Conservation (phyloP, 148 eudicot genomes). For the Fagopyrum esculentum region DNA sequence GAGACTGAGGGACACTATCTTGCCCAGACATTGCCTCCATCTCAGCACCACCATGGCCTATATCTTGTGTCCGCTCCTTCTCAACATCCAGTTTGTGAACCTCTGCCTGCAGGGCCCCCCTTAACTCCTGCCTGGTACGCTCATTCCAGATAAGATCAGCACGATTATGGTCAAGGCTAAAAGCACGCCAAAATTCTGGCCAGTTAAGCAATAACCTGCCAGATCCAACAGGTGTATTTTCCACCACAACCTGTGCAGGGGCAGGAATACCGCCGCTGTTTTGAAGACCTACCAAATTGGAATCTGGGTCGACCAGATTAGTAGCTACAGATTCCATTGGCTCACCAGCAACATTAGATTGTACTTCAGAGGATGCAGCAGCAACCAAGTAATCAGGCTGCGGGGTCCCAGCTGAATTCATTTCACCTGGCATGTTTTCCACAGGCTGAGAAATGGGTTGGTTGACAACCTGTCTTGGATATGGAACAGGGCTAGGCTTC, state of each 20-base stretch:
- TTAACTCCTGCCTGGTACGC: conserved; percentile 88
- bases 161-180: conserved; percentile 94
- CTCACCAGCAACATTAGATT: conserved; percentile 25
- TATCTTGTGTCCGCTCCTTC: conserved; percentile 91
- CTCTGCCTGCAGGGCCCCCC: conserved; percentile 88
- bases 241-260: conserved; percentile 97
- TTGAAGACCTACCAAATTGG: conserved; percentile 31
- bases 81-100: conserved; percentile 92
- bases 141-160: conserved; percentile 99
- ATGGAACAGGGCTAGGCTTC: conserved; percentile 29
- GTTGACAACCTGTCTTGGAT: conserved; percentile 27
- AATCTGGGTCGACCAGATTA: conserved; percentile 38
- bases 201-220: conserved; percentile 94
- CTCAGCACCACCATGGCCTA: conserved; percentile 59
- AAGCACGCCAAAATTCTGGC: conserved; percentile 99
- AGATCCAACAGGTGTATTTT: conserved; percentile 82
- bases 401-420: conserved; percentile 24
- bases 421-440: conserved; percentile 40
- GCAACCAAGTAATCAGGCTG: conserved; percentile 36
- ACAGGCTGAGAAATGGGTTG: conserved; percentile 34
- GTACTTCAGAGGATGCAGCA: conserved; percentile 37
- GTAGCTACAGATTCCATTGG: conserved; percentile 30
- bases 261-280: conserved; percentile 58
- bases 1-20: conserved; percentile 70
- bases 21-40: conserved; percentile 41